Percentiles rank a stretch among this genome's conserved stretches.
Evolutionary conservation across 495 filamentous ascomycete species (phyloP).

Genomic region (Penicillium cosmopolitanum): DNA sequence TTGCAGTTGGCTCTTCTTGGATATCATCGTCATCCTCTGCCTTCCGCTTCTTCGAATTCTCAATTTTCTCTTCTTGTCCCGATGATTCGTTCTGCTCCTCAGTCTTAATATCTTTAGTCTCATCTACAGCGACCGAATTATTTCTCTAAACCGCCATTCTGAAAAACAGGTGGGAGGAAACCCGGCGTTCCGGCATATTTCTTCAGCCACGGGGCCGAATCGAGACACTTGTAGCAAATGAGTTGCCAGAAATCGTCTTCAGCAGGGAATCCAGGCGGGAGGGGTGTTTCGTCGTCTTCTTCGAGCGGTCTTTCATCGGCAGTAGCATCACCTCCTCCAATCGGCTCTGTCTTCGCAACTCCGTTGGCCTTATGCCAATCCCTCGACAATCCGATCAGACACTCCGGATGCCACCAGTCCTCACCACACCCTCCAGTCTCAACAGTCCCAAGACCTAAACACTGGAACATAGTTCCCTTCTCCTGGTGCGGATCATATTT

Average conservation of each 20-base stretch:
- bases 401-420: conserved; percentile 99
- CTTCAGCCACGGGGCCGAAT: conserved; percentile 90
- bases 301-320: conserved; percentile 45
- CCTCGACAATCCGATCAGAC: conserved; percentile 76
- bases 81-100: too few species aligned
- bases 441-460: conserved; percentile 78
- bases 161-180: conserved; percentile 74
- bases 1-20: conserved; percentile 49
- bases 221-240: conserved; percentile 92
- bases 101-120: too few species aligned
- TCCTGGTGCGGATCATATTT: conserved; percentile 84
- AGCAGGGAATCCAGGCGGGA: conserved; percentile 81
- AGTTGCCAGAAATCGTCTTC: conserved; percentile 89
- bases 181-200: conserved; percentile 80
- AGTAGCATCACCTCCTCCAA: conserved; percentile 23
- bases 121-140: background rate
- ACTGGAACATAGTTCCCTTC: conserved; percentile 99
- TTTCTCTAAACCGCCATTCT: conserved; percentile 34
- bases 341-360: conserved; percentile 30
- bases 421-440: conserved; percentile 91
- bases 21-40: conserved; percentile 56
- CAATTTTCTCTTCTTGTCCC: conserved; percentile 20
- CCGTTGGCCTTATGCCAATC: conserved; percentile 46
- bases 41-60: conserved; percentile 73
- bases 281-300: conserved; percentile 59